Evolutionary conservation across 139 green algal genomes (phyloP).

Genomic region (Coelastrella sp.): DNA sequence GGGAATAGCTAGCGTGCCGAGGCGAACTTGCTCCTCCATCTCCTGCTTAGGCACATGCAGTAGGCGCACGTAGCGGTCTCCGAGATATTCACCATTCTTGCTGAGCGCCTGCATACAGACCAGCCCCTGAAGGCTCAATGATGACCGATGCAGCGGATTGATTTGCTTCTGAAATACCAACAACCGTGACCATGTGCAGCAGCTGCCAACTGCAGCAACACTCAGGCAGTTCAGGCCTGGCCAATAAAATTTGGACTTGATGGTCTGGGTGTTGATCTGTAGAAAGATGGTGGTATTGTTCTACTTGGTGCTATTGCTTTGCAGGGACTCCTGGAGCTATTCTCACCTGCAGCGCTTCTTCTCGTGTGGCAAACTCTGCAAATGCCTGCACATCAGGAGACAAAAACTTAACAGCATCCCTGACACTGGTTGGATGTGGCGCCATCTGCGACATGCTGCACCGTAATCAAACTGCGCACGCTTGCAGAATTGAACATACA

Average conservation of each 20-base stretch:
- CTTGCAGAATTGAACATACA: background rate
- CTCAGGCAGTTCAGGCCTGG: too few relatives aligned
- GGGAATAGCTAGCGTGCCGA: constrained; percentile 68
- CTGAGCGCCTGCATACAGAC: constrained; percentile 59
- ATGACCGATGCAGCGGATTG: too few relatives aligned
- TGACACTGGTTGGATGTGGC: background rate
- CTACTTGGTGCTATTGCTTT: background rate
- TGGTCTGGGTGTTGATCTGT: too few relatives aligned
- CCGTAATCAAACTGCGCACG: too few relatives aligned
- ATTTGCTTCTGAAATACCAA: background rate
- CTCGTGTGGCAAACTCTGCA: constrained; percentile 55
- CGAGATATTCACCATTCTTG: constrained; percentile 79
- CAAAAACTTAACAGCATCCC: too few relatives aligned
- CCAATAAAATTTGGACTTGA: too few relatives aligned
- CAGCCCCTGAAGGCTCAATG: background rate
- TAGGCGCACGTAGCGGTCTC: constrained; percentile 77
- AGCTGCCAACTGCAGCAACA: background rate
- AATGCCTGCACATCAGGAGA: constrained; percentile 48
- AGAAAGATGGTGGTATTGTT: too few relatives aligned
- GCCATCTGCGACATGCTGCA: too few relatives aligned
- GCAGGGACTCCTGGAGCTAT: background rate
- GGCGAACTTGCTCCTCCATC: constrained; percentile 74
- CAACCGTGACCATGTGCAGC: background rate
- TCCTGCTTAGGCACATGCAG: constrained; percentile 75
- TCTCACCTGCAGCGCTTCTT: constrained; percentile 53